Evolutionary conservation across 805 yeast genomes (phyloP).

Genomic region (Teunomyces gatunensis): DNA sequence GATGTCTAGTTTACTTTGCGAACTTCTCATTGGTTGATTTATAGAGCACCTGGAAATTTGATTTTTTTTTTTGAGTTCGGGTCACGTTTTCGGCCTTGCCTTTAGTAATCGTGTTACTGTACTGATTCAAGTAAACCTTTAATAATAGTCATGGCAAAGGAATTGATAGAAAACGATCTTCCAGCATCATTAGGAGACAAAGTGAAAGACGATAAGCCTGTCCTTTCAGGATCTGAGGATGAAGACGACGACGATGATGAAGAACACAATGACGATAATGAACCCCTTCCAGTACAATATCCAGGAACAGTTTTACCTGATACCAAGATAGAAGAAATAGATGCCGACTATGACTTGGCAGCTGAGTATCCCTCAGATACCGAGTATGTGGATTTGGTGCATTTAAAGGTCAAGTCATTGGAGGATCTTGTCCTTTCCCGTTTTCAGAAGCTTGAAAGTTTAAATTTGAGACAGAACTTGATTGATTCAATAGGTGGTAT

Average conservation of each 20-base stretch:
- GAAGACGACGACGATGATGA: conserved; percentile 19
- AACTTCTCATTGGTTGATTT: neutral
- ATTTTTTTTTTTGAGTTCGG: neutral
- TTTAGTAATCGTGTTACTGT: neutral
- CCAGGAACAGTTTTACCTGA: conserved; percentile 48
- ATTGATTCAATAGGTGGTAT: conserved; percentile 60
- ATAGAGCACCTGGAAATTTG: neutral
- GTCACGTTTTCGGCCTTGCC: neutral
- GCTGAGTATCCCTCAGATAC: conserved; percentile 55
- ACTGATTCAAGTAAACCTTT: neutral
- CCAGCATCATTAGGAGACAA: conserved; percentile 9
- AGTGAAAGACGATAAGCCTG: conserved; percentile 5
- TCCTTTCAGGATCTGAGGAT: conserved; percentile 21
- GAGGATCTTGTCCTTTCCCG: conserved; percentile 58
- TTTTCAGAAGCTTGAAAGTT: conserved; percentile 53
- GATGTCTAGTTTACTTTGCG: neutral
- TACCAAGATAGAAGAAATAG: conserved; percentile 50
- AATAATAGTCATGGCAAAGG: neutral
- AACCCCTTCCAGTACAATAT: conserved; percentile 39
- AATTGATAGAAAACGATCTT: conserved; percentile 4
- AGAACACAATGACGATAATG: conserved; percentile 21
- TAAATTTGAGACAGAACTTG: conserved; percentile 82
- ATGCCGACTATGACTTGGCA: conserved; percentile 68
- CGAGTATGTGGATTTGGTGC: conserved; percentile 62
- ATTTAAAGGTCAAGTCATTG: conserved; percentile 62